These are phyloP conservation scores for Pulveroboletus sp. DNA, from an alignment of 768 basidiomycete species.

Conservation along the genomic window DNA sequence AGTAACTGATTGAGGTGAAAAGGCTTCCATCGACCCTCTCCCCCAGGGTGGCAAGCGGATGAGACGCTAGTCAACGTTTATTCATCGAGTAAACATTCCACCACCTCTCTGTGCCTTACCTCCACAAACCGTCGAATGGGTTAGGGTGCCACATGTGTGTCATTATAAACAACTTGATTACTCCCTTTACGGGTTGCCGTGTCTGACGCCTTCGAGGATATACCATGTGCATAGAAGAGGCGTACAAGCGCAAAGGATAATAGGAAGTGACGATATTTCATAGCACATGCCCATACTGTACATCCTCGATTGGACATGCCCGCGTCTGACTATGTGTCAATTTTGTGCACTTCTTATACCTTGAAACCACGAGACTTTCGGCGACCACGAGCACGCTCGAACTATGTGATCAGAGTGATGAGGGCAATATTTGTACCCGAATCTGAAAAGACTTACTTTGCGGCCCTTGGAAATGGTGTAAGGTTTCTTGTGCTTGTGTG, in stretches of 20 bases:
- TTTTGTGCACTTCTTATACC: slow-evolving; percentile 55
- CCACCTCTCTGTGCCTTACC: background rate
- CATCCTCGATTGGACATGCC: slow-evolving; percentile 24
- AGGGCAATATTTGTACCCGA: background rate
- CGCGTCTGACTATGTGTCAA: slow-evolving; percentile 28
- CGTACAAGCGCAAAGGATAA: slow-evolving; percentile 21
- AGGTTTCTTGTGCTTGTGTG: slow-evolving; percentile 98
- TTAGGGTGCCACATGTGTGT: background rate
- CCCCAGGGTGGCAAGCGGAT: slow-evolving; percentile 22
- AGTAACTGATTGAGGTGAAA: background rate
- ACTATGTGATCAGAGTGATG: slow-evolving; percentile 39
- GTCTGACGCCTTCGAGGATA: slow-evolving; percentile 10
- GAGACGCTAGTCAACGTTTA: slow-evolving; percentile 4
- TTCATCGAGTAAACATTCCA: background rate
- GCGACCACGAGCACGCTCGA: slow-evolving; percentile 98
- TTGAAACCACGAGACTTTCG: slow-evolving; percentile 98
- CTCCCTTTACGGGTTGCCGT: background rate
- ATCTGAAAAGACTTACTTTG: slow-evolving; percentile 50
- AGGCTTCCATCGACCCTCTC: background rate
- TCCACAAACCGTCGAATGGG: background rate
- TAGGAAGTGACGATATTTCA: slow-evolving; percentile 18
- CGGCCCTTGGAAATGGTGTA: slow-evolving; percentile 94
- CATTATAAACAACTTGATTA: background rate
- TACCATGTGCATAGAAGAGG: slow-evolving; percentile 24
- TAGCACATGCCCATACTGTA: slow-evolving; percentile 31